Evolutionary conservation across 225 moss, liverwort and hornwort genomes (phyloP), one percentile per base, ranked within the genome.

Genomic region (Polytrichum formosum): DNA sequence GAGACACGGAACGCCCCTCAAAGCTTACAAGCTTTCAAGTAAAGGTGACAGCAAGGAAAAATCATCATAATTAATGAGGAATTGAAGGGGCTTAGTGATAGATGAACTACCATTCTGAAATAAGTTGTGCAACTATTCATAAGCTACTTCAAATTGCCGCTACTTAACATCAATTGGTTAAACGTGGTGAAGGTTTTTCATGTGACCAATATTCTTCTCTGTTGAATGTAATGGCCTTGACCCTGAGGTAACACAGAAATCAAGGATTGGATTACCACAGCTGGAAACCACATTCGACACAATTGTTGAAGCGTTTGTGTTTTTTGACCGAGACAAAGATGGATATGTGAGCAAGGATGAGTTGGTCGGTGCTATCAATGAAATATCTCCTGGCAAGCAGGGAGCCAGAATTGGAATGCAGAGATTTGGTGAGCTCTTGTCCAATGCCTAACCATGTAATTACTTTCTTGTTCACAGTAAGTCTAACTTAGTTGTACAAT

Each of bases 291-390:
- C 85, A 55, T 93, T 93, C 74, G 89, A 91, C 37, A 87, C 73
- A 6, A 90, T 89, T 73, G 89, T 87, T 74, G 82, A 93, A 22
- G 89, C 87, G 28, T 93, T 93, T 65, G 55, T 89, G 27, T 91
- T 87, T 23, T 87, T 93, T 56, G 89, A 93, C 74, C 53, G 37
- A 7, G 72, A 93, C 70, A 76, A 80, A 62, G 91, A 93, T 76
- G 91, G 91, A 5, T 91, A 87, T 78, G 62, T 93, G 25, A 85
- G 83, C 69, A 93, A 89, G 74, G 74, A 79, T 53, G 93, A 93
- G 72, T 67, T 93, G 67, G 26, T 84, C 0, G 5, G 63, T 7
- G 64, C 77, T 5, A 82, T 93, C 59, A 87, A 79, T 31, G 72
- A 79, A 46, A 66, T 70, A 9, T 73, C 79, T 19, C 91, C 89